Evolutionary conservation across 2,329 filamentous ascomycete species (phyloP).

Genomic region (Colletotrichum graminicola): DNA sequence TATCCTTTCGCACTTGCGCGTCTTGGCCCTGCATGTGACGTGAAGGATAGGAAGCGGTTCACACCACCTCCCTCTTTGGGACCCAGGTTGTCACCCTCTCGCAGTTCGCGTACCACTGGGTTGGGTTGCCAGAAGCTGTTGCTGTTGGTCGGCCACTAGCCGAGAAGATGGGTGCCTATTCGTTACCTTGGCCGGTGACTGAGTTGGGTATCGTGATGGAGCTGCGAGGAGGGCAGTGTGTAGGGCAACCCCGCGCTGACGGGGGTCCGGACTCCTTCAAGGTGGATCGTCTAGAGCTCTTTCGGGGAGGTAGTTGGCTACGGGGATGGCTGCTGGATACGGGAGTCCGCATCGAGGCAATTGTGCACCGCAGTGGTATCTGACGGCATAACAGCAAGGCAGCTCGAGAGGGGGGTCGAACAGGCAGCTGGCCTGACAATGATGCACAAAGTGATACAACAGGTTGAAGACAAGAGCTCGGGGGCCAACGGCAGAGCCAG

Average conservation of each 20-base stretch:
- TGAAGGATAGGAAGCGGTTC: conserved; percentile 11
- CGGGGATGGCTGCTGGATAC: not conserved
- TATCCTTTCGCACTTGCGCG: conserved; percentile 27
- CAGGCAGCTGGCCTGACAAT: not conserved
- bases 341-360: not conserved
- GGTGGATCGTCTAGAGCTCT: conserved; percentile 7
- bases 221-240: not conserved
- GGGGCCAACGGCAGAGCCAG: not conserved
- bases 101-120: conserved; percentile 19
- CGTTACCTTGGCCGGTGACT: conserved; percentile 27
- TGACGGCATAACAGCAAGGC: not conserved
- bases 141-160: conserved; percentile 5
- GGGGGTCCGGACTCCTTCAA: not conserved
- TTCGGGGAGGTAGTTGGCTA: conserved; percentile 3
- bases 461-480: not conserved
- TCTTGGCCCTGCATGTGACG: not conserved
- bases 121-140: not conserved
- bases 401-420: not conserved
- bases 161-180: conserved; percentile 16
- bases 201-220: not conserved
- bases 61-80: conserved; percentile 13
- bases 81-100: not conserved
- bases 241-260: conserved; percentile 23
- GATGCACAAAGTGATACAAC: not conserved
- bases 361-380: not conserved